Conservation (phyloP, 768 basidiomycete species). For the Porphyrellus cyaneotinctus region DNA sequence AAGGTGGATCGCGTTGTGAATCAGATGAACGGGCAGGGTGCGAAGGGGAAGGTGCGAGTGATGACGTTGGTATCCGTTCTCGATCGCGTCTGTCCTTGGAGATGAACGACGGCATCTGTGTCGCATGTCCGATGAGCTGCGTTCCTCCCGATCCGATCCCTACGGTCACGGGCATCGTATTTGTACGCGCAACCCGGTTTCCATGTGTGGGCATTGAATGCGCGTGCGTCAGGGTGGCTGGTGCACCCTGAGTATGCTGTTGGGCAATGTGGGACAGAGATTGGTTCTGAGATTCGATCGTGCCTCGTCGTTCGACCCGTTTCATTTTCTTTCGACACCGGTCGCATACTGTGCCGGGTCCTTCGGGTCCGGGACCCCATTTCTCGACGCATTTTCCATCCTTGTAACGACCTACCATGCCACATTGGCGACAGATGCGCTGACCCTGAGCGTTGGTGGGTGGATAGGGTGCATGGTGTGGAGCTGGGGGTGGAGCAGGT, state of each 20-base stretch:
- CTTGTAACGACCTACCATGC: constrained; percentile 70
- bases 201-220: constrained; percentile 21
- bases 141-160: constrained; percentile 24
- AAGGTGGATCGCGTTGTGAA: constrained; percentile 29
- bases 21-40: constrained; percentile 13
- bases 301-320: constrained; percentile 71
- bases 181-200: constrained; percentile 25
- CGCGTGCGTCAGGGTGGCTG: constrained; percentile 11
- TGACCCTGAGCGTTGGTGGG: constrained; percentile 58
- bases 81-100: constrained; percentile 28
- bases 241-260: constrained; percentile 2
- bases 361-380: constrained; percentile 82
- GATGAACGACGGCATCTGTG: constrained; percentile 23
- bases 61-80: constrained; percentile 24
- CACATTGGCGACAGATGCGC: constrained; percentile 74
- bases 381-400: constrained; percentile 85
- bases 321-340: constrained; percentile 88
- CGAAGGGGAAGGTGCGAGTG: constrained; percentile 18
- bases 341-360: constrained; percentile 82
- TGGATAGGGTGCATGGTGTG: constrained; percentile 23
- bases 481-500: background rate
- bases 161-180: constrained; percentile 31
- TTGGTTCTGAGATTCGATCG: constrained; percentile 44
- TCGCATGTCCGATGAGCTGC: constrained; percentile 23
- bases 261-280: constrained; percentile 17